Percentiles rank a stretch among this genome's conserved stretches.
Evolutionary conservation across 2,329 filamentous ascomycete species (phyloP).

Genomic region (Penicillium aurantiogriseum): DNA sequence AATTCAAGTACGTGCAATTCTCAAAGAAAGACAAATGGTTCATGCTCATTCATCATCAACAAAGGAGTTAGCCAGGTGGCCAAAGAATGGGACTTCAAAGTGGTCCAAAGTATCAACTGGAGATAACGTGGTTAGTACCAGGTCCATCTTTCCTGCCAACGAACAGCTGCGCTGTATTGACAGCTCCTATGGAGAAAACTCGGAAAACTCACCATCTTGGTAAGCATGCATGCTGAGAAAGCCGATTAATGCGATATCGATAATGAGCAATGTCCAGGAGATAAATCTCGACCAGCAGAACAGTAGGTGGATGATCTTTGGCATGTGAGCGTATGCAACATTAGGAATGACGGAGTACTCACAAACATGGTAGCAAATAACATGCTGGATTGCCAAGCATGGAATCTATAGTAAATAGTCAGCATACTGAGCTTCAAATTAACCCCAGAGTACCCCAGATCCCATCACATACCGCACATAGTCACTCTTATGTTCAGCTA

Average conservation of each 20-base stretch:
- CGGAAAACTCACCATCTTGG: conserved; percentile 64
- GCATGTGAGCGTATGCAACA: conserved; percentile 9
- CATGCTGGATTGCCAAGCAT: conserved; percentile 91
- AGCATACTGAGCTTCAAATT: background rate
- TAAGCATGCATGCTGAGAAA: conserved; percentile 79
- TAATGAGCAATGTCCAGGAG: conserved; percentile 77
- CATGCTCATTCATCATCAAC: conserved; percentile 73
- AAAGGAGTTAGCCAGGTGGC: conserved; percentile 79
- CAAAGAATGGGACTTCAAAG: conserved; percentile 85
- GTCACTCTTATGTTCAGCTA: conserved; percentile 91
- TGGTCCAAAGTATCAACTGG: conserved; percentile 63
- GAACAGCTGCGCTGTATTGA: background rate
- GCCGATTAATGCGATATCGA: conserved; percentile 72
- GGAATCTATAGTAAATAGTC: conserved; percentile 61
- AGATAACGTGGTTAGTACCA: background rate
- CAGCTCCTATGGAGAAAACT: background rate
- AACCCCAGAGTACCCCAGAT: background rate
- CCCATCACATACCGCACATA: conserved; percentile 71
- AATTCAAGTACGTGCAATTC: conserved; percentile 13
- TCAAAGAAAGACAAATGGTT: background rate
- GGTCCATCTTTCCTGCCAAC: background rate
- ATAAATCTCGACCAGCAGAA: conserved; percentile 82
- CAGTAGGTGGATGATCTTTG: conserved; percentile 70
- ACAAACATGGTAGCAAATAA: conserved; percentile 70
- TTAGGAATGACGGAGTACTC: conserved; percentile 24